phyloP scores from a whole-genome alignment of 805 yeast species.

The Jamesozyma spencerorum region DNA sequence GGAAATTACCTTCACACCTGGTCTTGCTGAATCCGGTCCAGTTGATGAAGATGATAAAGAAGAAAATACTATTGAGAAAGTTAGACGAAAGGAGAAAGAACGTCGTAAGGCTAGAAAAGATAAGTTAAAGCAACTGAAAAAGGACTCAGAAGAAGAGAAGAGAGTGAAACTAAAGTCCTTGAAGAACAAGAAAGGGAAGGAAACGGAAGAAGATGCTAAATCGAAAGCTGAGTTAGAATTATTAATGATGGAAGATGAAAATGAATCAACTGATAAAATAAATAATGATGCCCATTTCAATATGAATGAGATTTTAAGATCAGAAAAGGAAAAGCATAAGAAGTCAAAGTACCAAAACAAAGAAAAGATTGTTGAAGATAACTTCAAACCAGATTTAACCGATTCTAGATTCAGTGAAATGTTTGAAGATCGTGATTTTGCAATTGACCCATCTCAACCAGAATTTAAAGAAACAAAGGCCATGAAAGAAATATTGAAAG shows the following conservation, averaged over 20 bases:
- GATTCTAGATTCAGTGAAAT: constrained; percentile 83
- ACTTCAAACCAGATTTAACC: constrained; percentile 57
- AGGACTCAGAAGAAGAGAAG: constrained; percentile 42
- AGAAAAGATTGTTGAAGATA: constrained; percentile 44
- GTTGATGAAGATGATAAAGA: constrained; percentile 37
- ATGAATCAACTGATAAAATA: constrained; percentile 26
- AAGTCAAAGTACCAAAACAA: constrained; percentile 38
- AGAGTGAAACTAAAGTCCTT: constrained; percentile 33
- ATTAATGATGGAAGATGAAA: constrained; percentile 50
- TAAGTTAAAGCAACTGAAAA: constrained; percentile 53
- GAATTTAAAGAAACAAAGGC: constrained; percentile 82
- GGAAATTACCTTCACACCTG: constrained; percentile 95
- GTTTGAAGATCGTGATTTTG: constrained; percentile 79
- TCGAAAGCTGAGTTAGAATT: constrained; percentile 65
- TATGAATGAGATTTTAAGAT: constrained; percentile 66
- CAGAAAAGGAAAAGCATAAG: constrained; percentile 56
- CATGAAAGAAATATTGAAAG: constrained; percentile 73
- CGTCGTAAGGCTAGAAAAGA: constrained; percentile 81
- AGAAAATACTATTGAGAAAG: constrained; percentile 68
- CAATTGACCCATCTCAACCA: constrained; percentile 89
- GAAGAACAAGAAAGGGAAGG: constrained; percentile 23
- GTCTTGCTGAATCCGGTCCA: constrained; percentile 38
- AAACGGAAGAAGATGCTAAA: constrained; percentile 30
- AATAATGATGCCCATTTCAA: constrained; percentile 55
- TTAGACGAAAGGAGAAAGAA: constrained; percentile 84